Evolutionary conservation across 2,329 filamentous ascomycete species (phyloP), one percentile per base, ranked within the genome.

Genomic region (Alternaria sp.): DNA sequence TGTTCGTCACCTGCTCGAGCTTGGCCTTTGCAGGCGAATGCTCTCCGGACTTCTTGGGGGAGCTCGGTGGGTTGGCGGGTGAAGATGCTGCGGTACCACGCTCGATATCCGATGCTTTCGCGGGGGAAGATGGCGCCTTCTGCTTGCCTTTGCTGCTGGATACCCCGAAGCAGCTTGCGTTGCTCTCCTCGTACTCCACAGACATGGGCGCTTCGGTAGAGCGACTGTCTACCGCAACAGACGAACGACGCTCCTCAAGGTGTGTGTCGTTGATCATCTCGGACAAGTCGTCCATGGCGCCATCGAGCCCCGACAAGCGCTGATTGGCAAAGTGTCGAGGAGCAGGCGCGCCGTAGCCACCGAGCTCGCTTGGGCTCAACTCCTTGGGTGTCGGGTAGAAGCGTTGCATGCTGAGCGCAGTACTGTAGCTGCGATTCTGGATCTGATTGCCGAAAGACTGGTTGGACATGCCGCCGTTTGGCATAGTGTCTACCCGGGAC

Each of bases 1-100:
- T 83, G 74, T 81, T 82, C 28, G 82, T 82, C 32, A 84, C 79
- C 45, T 81, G 78, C 71, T 83, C 82, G 51, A 84, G 81, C 73
- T 81, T 82, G 52, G 77, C 81, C 67, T 83, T 83, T 55, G 83
- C 78, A 17, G 82, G 83, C 8, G 82, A 83, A 28, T 73, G 72
- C 62, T 79, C 76, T 43, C 74, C 75, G 25, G 71, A 66, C 65
- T 79, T 80, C 72, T 75, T 79, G 17, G 79, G 77, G 8, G 78
- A 79, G 45, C 65, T 69, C 4, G 73, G 52, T 6, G 61, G 50
- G 36, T 74, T 74, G 23, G 67, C 57, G 10, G 73, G 72, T n/a
- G 77, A 77, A 19, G 67, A 70, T 40, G 68, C 62, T 9, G 56
- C 47, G n/a, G 49, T 65, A 15, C 70, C 65, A 40, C 57, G 57